phyloP scores from a whole-genome alignment of 306 rosid species.

The Leucaena leucocephala region DNA sequence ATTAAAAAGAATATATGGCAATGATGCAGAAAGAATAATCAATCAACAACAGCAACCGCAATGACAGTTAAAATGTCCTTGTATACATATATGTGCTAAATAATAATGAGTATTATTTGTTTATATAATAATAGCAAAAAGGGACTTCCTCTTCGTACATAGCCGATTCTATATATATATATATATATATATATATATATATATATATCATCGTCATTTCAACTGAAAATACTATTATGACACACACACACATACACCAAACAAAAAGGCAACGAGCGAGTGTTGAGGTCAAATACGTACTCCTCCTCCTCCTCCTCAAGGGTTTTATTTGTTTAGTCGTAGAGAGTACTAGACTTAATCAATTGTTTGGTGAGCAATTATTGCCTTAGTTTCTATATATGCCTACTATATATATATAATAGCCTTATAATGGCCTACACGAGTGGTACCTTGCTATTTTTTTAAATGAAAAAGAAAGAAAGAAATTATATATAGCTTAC shows the following conservation, averaged over 20 bases:
- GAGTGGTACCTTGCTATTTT: not conserved
- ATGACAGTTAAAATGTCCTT: constrained; percentile 23
- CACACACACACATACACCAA: too few relatives aligned
- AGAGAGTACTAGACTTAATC: not conserved
- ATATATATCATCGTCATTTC: not conserved
- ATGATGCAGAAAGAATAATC: not conserved
- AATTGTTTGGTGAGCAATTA: constrained; percentile 21
- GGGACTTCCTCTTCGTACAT: not conserved
- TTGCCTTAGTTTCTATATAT: not conserved
- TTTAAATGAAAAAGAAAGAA: not conserved
- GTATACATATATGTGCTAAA: not conserved
- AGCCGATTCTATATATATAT: not conserved
- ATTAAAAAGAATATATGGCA: not conserved
- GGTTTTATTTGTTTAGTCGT: constrained; percentile 4
- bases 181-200: too few relatives aligned
- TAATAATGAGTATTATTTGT: not conserved
- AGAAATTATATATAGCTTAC: not conserved
- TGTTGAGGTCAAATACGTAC: not conserved
- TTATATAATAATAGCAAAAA: not conserved
- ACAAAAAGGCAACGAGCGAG: too few relatives aligned
- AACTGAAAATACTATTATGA: not conserved
- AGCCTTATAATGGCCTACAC: not conserved
- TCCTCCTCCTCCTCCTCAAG: not conserved
- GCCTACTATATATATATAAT: not conserved
- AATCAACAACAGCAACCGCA: not conserved